Evolutionary conservation across 1,284 basidiomycete genomes (phyloP).

Genomic region (Trichosporon sp.): DNA sequence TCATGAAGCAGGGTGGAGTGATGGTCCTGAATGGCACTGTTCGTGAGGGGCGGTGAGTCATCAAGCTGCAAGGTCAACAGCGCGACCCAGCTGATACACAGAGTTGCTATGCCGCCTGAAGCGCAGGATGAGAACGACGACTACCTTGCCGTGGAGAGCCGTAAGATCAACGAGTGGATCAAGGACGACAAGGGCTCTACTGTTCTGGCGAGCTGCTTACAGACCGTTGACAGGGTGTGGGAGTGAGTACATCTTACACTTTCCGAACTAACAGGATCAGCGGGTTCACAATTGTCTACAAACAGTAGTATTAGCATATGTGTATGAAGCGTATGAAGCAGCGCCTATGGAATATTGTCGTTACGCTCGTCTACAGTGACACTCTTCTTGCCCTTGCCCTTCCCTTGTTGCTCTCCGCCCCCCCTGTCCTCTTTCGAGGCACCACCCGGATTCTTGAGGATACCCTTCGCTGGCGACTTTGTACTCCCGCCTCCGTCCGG

Average conservation of each 20-base stretch:
- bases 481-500: background rate
- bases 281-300: constrained; percentile 32
- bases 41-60: constrained; percentile 33
- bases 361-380: background rate
- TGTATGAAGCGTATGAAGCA: background rate
- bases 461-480: background rate
- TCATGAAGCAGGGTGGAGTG: constrained; percentile 37
- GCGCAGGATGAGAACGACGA: constrained; percentile 23
- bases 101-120: constrained; percentile 17
- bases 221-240: constrained; percentile 45
- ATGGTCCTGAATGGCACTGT: constrained; percentile 42
- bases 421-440: background rate
- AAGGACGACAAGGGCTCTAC: constrained; percentile 40
- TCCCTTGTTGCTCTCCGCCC: background rate
- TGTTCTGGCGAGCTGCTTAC: constrained; percentile 35
- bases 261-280: constrained; percentile 21
- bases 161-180: constrained; percentile 44
- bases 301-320: constrained; percentile 17
- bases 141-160: constrained; percentile 24
- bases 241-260: constrained; percentile 32
- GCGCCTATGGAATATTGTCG: background rate
- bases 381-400: background rate
- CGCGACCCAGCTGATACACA: background rate
- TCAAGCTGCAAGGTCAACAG: no score
- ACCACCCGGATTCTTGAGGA: background rate